Conservation (phyloP, 345 rosid genomes). For the Salix dunnii region DNA sequence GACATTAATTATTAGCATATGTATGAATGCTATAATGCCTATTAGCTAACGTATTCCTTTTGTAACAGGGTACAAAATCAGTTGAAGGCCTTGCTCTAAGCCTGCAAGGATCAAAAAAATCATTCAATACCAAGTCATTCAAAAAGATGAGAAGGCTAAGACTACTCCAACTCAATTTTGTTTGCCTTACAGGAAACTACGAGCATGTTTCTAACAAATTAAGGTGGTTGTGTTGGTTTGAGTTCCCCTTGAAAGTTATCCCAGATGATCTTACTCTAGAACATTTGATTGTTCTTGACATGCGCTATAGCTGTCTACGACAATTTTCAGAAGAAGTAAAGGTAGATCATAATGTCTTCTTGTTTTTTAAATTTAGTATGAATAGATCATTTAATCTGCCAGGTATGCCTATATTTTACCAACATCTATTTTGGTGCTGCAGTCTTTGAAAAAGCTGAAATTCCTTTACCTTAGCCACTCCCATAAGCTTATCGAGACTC, state of each 20-base stretch:
- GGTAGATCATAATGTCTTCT: neutral
- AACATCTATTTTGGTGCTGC: neutral
- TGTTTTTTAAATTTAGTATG: neutral
- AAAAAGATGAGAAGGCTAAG: constrained; percentile 15
- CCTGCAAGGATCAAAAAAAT: neutral
- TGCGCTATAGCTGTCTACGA: constrained; percentile 9
- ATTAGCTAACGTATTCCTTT: neutral
- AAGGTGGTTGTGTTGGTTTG: constrained; percentile 18
- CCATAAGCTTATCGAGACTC: constrained; percentile 1
- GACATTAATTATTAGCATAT: neutral
- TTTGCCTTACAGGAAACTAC: neutral
- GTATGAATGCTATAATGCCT: neutral
- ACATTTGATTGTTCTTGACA: constrained; percentile 9
- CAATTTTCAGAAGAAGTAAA: neutral
- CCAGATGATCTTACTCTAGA: neutral
- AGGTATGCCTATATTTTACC: neutral
- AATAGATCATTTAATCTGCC: neutral
- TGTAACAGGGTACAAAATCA: constrained; percentile 20
- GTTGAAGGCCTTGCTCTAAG: constrained; percentile 21
- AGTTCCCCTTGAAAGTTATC: neutral
- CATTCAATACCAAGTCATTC: constrained; percentile 11
- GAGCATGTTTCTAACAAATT: constrained; percentile 6
- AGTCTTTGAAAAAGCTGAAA: constrained; percentile 18
- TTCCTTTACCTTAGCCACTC: constrained; percentile 15
- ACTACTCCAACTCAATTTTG: constrained; percentile 8